Base-by-base conservation (phyloP, 2,329 filamentous ascomycete genomes). In the Colletotrichum cordylinicola region DNA sequence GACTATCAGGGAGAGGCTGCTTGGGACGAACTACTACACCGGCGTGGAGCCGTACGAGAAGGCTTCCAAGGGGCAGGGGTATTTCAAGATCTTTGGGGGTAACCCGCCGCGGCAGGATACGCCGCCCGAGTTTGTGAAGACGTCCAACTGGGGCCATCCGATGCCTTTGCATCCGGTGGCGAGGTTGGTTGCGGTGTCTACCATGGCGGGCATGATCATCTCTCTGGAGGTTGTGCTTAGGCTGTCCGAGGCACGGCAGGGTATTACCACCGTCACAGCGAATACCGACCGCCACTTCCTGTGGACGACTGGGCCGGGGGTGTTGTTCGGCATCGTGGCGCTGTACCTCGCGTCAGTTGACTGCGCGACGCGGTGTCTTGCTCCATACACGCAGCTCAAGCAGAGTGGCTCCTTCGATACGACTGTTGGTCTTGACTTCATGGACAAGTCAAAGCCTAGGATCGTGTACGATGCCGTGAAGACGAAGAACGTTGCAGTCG, bases 41-140 rank as follows among this genome's bases (percentile, higher is more conserved):
- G 83, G 84, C 13, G 81, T 85, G 8, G 84, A 85, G 65, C 79
- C 83, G 0, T 83, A 85, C 48, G 83, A 85, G 65, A 81, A 82
- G 48, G 72, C 81, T 5, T 79, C 79, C 4, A 67, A 74, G 43
- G 76, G 78, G 4, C 60, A 66, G 10, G 79, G 81, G 7, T 78
- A 81, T 77, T 78, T 81, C 78, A 76, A 78, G 69, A 79, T 82
- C 5, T 76, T 81, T 4, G 77, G 77, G 9, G 77, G 77, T 0
- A 72, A 78, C 6, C 76, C 75, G 10, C 62, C 67, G 7, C 43
- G 74, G 2, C 75, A 78, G 27, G 58, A 75, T 16, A 31, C 58
- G 9, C 72, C 74, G 2, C 58, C 79, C 24, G 37, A 78, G 33
- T 78, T 77, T 21, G 74, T 72, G 12, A 73, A 79, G 43, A 77